Conservation (phyloP, 2,329 filamentous ascomycete species). For the Ceratocystis destructans region DNA sequence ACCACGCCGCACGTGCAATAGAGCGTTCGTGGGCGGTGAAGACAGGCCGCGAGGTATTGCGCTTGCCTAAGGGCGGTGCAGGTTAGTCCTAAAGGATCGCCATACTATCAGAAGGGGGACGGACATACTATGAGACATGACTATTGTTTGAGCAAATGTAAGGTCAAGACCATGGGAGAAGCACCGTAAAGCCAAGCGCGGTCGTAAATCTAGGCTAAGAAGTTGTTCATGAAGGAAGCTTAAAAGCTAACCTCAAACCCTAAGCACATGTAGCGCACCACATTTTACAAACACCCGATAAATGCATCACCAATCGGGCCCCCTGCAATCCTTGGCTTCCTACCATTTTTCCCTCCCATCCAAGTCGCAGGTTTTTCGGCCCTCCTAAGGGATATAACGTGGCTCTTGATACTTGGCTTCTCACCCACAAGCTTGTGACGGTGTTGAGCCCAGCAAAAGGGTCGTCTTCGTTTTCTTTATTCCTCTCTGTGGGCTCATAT, state of each 20-base stretch:
- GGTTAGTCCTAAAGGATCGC: neutral
- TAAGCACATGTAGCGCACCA: neutral
- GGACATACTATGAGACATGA: conserved; percentile 41
- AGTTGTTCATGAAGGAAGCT: neutral
- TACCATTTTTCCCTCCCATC: neutral
- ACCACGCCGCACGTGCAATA: conserved; percentile 71
- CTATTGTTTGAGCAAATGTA: neutral
- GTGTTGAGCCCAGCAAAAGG: neutral
- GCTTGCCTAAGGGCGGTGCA: conserved; percentile 43
- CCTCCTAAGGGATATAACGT: neutral
- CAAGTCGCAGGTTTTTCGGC: neutral
- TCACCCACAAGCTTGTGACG: neutral
- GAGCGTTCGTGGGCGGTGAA: conserved; percentile 87
- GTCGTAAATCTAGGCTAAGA: neutral
- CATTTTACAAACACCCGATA: neutral
- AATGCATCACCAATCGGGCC: neutral
- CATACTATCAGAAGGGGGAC: neutral
- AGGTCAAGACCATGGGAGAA: neutral
- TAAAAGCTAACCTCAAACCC: neutral
- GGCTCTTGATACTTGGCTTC: neutral
- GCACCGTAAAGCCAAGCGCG: neutral
- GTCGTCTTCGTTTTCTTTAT: neutral
- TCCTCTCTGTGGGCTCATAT: neutral
- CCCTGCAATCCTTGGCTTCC: neutral
- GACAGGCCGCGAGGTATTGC: conserved; percentile 81